Base-by-base conservation (phyloP, 495 filamentous ascomycete genomes). In the Aspergillus kassunensis region DNA sequence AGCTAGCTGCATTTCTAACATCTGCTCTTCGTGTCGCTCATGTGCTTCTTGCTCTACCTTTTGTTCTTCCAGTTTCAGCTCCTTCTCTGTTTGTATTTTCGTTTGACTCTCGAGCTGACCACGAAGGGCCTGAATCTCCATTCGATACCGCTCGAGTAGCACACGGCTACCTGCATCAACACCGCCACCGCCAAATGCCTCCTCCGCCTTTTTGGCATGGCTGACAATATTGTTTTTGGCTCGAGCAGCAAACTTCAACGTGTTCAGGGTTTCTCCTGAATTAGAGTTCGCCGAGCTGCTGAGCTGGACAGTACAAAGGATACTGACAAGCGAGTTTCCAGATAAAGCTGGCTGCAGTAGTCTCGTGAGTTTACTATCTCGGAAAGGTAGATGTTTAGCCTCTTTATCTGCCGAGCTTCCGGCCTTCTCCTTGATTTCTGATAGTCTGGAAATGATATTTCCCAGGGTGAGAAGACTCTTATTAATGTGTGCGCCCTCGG, bases 211-310 rank as follows among this genome's bases (percentile, higher is more conserved):
- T 78, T 96, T 97, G 10, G 93, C 93, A 69, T 97, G 93, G 58
- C 91, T 96, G 58, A 97, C 86, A 65, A 98, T 97, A 61, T 87
- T 97, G 65, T 98, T 98, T 76, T 93, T 96, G 33, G 93, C 93
- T 49, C 95, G 81, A 6, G 93, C 90, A 11, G 93, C 93, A 65
- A 98, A 98, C 60, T 98, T 97, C 45, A 98, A 74, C 0, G 93
- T 98, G 66, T 96, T 97, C 57, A 98, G 66, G 10, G 91, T 97
- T 69, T 98, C 93, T 16, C 80, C 84, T 1, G 85, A 87, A 58
- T 96, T 87, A 2, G 78, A 84, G 36, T 72, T 74, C 7, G 81
- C 73, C 25, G 84, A 70, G 18, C 83, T 74, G 0, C 89, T 87
- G 30, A 93, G 80, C 59, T 93, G 86, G 49, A 97, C 88, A 0